phyloP scores from a whole-genome alignment of 768 basidiomycete species.

The Lentinus tigrinus region DNA sequence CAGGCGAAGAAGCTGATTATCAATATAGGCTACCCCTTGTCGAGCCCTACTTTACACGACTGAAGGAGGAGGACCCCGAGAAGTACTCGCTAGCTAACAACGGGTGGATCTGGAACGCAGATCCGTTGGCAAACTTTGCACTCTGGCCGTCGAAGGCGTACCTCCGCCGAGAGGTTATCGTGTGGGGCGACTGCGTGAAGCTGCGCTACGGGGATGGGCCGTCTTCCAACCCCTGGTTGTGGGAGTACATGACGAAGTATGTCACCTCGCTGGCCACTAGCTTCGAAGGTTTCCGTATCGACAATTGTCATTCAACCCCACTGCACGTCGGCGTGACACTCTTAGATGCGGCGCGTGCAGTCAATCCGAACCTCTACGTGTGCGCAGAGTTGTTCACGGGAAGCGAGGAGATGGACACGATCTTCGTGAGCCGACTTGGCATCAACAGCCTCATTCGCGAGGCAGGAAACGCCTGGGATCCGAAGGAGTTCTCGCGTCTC shows the following conservation, averaged over 20 bases:
- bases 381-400: constrained; percentile 98
- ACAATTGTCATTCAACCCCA: constrained; percentile 98
- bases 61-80: constrained; percentile 50
- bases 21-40: constrained; percentile 71
- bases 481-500: constrained; percentile 87
- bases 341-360: constrained; percentile 86
- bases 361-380: constrained; percentile 91
- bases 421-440: constrained; percentile 90
- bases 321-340: constrained; percentile 93
- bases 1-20: not conserved
- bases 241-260: constrained; percentile 87
- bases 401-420: constrained; percentile 86
- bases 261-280: constrained; percentile 74
- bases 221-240: constrained; percentile 88
- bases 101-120: constrained; percentile 98
- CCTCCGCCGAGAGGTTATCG: constrained; percentile 93
- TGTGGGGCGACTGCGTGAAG: constrained; percentile 98
- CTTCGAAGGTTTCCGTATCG: constrained; percentile 96
- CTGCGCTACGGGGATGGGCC: constrained; percentile 86
- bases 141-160: constrained; percentile 91
- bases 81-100: constrained; percentile 91
- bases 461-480: constrained; percentile 87
- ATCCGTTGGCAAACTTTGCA: constrained; percentile 94
- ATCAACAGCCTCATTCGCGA: constrained; percentile 94
- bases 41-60: constrained; percentile 90